Base-by-base conservation (phyloP, 1,139 yeast genomes). In the Candida sanyaensis region DNA sequence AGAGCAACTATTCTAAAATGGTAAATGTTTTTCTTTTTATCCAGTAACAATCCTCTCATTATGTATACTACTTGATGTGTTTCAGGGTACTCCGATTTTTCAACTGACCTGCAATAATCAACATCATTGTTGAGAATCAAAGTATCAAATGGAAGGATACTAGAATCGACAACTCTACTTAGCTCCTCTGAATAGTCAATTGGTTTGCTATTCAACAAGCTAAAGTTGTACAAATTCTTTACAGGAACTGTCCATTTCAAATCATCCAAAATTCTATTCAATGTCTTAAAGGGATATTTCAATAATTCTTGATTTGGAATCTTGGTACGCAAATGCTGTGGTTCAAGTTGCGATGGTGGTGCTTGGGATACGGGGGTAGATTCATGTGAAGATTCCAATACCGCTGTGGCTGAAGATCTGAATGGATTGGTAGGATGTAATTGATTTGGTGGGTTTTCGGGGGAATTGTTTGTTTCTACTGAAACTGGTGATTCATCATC, bases 211-310 rank as follows among this genome's bases (percentile, higher is more conserved):
- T 58, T 60, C 37, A 75, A 60, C 24, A 74, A 56, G 47, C 71
- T 63, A 38, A 46, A 45, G 23, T 56, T 55, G 43, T 56, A 54
- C 29, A 57, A 58, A 7, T 52, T 48, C 45, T 56, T 59, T 47
- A 57, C 63, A 7, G 71, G 66, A 40, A 68, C 43, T 48, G 77
- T 59, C 75, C 78, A 77, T 55, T 78, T 71, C 37, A 86, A 61
- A 58, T 86, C 93, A 59, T 85, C 90, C 28, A 86, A 56, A 29
- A 86, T 71, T 45, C 93, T 69, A 56, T 86, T 86, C 27, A 84
- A 66, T 0, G 92, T 84, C 58, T 86, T 86, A 64, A 80, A 83
- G 5, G 81, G 75, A 50, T 52, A 61, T 33, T 51, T 42, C 10
- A 42, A 32, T 31, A 63, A 47, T 11, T 55, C 55, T 1, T 49